Conservation (phyloP, 495 filamentous ascomycete species). For the Hypoxylon lienhwacheense region DNA sequence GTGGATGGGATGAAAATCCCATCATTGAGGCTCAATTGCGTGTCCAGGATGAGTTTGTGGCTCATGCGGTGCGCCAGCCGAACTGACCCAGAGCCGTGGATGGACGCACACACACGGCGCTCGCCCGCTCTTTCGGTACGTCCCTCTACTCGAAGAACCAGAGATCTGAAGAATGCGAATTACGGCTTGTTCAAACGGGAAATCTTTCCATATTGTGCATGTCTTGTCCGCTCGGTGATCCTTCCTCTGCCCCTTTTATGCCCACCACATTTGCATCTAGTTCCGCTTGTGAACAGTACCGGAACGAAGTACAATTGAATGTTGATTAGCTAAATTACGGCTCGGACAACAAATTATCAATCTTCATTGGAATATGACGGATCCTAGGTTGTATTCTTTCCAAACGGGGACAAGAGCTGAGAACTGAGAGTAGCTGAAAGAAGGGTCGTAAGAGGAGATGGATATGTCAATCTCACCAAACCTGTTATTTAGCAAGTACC, state of each 20-base stretch:
- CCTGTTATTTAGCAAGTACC: conserved; percentile 1
- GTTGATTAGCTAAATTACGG: too few species aligned
- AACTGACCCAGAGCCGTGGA: conserved; percentile 37
- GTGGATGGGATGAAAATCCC: too few species aligned
- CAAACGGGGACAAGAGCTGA: conserved; percentile 11
- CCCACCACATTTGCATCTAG: conserved; percentile 8
- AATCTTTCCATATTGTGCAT: background rate
- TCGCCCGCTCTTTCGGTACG: conserved; percentile 23
- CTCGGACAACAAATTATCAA: conserved; percentile 1
- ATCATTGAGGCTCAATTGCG: conserved; percentile 27
- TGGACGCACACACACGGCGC: conserved; percentile 24
- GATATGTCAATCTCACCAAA: conserved; percentile 9
- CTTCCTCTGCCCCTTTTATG: background rate
- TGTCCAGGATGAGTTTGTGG: conserved; percentile 24
- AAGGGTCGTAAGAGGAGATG: conserved; percentile 15
- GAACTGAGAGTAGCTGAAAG: conserved; percentile 22
- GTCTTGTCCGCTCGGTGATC: background rate
- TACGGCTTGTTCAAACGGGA: conserved; percentile 18
- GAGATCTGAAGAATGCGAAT: conserved; percentile 21
- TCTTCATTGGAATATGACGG: conserved; percentile 4
- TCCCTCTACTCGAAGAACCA: conserved; percentile 17
- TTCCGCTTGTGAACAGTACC: conserved; percentile 8
- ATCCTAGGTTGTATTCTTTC: conserved; percentile 13
- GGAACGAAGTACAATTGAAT: too few species aligned
- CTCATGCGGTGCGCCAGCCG: conserved; percentile 39